Percentiles rank a stretch among this genome's conserved stretches.
Evolutionary conservation across 495 filamentous ascomycete genomes (phyloP).

Genomic region (Talaromyces liani): DNA sequence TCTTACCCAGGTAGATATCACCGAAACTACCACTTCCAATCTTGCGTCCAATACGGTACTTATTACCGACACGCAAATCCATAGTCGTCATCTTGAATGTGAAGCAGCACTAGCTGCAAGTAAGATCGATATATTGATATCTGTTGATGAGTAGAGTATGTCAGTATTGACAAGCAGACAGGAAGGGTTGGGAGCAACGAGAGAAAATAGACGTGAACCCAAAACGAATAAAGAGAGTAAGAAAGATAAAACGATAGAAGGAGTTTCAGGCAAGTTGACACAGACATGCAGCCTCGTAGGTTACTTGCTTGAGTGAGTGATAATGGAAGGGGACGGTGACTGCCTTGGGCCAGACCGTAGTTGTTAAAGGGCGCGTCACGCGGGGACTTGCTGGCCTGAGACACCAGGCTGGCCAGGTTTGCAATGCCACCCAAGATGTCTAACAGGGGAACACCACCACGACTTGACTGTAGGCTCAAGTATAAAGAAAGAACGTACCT

Average conservation of each 20-base stretch:
- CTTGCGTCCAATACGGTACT: slow-evolving; percentile 99
- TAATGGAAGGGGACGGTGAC: background rate
- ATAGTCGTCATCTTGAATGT: slow-evolving; percentile 42
- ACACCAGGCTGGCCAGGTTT: background rate
- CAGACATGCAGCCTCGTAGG: background rate
- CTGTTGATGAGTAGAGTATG: background rate
- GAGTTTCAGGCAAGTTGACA: slow-evolving; percentile 13
- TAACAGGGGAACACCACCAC: background rate
- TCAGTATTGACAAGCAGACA: slow-evolving; percentile 2
- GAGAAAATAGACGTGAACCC: slow-evolving; percentile 12
- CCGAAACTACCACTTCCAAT: slow-evolving; percentile 98
- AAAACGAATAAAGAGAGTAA: slow-evolving; percentile 14
- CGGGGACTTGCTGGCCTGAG: background rate
- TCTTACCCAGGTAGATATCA: slow-evolving; percentile 92
- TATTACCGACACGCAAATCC: slow-evolving; percentile 98
- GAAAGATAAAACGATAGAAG: slow-evolving; percentile 3
- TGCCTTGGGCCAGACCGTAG: background rate
- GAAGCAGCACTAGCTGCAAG: slow-evolving; percentile 11
- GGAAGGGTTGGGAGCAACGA: slow-evolving; percentile 11
- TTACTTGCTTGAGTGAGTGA: background rate
- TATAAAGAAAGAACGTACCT: background rate
- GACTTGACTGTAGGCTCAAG: background rate
- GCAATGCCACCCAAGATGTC: background rate
- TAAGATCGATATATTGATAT: background rate
- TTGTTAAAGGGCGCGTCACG: slow-evolving; percentile 7